These are phyloP conservation scores for Phytopythium delawarense DNA, from an alignment of 352 stramenopile species.

Conservation along the genomic window DNA sequence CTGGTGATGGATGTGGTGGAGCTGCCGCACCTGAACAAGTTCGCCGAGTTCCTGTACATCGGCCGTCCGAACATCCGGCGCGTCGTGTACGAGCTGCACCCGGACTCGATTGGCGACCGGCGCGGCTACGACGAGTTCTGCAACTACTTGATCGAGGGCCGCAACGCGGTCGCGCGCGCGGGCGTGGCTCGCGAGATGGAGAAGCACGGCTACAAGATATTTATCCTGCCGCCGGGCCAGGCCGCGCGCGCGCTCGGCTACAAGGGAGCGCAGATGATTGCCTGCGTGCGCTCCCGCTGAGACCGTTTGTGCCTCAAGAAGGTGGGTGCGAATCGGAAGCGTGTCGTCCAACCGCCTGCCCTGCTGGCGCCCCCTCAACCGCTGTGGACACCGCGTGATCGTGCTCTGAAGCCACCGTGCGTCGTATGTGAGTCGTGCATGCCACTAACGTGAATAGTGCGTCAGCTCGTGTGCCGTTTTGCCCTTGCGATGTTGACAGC, in stretches of 20 bases:
- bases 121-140: slow-evolving; percentile 50
- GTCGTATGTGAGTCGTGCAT: background rate
- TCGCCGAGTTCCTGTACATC: slow-evolving; percentile 59
- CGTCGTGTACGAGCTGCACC: slow-evolving; percentile 54
- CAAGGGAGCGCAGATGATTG: slow-evolving; percentile 55
- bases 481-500: too few species aligned
- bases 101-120: slow-evolving; percentile 34
- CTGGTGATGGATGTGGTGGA: slow-evolving; percentile 50
- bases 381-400: too few species aligned
- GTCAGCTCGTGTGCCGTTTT: background rate
- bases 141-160: slow-evolving; percentile 46
- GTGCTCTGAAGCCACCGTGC: background rate
- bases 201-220: slow-evolving; percentile 57
- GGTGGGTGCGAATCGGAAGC: background rate
- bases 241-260: slow-evolving; percentile 55
- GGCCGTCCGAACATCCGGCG: slow-evolving; percentile 36
- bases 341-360: background rate
- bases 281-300: slow-evolving; percentile 44
- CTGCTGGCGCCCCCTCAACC: background rate
- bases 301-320: background rate
- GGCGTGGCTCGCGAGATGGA: slow-evolving; percentile 57
- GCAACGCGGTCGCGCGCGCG: slow-evolving; percentile 31
- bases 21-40: slow-evolving; percentile 48
- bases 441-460: background rate
- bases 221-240: slow-evolving; percentile 57